Conservation (phyloP, 768 basidiomycete species). For the Phanerochaete sordida region DNA sequence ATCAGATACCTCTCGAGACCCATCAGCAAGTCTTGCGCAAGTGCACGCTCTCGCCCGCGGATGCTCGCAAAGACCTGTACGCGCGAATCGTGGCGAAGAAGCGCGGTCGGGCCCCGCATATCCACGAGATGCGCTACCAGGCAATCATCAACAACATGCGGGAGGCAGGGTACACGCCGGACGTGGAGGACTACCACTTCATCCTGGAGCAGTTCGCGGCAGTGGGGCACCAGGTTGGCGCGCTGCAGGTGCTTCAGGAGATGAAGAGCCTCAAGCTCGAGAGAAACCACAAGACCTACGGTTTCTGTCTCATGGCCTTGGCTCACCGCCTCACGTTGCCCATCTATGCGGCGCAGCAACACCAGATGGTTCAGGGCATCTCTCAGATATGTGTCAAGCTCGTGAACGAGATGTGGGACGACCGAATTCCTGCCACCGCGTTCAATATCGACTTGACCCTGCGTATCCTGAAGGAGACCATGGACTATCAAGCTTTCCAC, state of each 20-base stretch:
- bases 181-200: constrained; percentile 69
- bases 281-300: constrained; percentile 57
- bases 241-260: constrained; percentile 59
- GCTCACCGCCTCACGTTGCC: constrained; percentile 66
- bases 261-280: constrained; percentile 39
- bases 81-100: constrained; percentile 38
- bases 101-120: constrained; percentile 35
- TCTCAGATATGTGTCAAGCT: constrained; percentile 46
- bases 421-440: constrained; percentile 47
- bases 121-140: constrained; percentile 66
- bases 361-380: constrained; percentile 37
- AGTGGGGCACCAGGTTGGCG: constrained; percentile 64
- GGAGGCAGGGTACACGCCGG: constrained; percentile 39
- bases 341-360: constrained; percentile 34
- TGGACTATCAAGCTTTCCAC: constrained; percentile 54
- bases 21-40: constrained; percentile 70
- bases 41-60: constrained; percentile 48
- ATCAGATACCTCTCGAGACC: constrained; percentile 54
- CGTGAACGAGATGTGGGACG: constrained; percentile 53
- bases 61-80: constrained; percentile 43
- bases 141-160: constrained; percentile 28
- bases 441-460: constrained; percentile 63
- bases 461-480: constrained; percentile 64
- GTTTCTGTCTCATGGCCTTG: constrained; percentile 64
- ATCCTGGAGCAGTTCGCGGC: constrained; percentile 73